These are phyloP conservation scores for Mariannaea sp. DNA, from an alignment of 2,329 filamentous ascomycete species.

Conservation along the genomic window DNA sequence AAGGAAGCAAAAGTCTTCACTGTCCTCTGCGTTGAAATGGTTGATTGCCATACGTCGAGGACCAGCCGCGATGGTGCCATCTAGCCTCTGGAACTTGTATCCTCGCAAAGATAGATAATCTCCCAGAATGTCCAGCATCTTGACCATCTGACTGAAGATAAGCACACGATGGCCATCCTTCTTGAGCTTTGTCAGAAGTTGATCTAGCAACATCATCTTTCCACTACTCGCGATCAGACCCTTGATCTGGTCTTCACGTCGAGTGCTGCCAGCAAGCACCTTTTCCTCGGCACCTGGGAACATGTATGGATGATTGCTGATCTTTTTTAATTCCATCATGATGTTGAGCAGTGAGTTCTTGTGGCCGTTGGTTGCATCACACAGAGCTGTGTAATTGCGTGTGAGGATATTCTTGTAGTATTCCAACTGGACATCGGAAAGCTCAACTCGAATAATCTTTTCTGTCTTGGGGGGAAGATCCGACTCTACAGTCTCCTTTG, in stretches of 20 bases:
- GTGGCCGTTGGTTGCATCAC: slow-evolving; percentile 85
- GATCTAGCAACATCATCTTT: slow-evolving; percentile 99
- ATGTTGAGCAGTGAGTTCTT: slow-evolving; percentile 97
- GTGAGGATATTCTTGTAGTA: slow-evolving; percentile 99
- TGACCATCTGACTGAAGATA: slow-evolving; percentile 99
- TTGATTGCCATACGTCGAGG: slow-evolving; percentile 93
- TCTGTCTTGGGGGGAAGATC: slow-evolving; percentile 96
- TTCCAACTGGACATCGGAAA: slow-evolving; percentile 94
- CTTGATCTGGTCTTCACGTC: slow-evolving; percentile 89
- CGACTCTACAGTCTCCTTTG: slow-evolving; percentile 96
- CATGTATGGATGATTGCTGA: slow-evolving; percentile 98
- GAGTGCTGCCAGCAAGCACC: slow-evolving; percentile 77
- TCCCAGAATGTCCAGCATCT: slow-evolving; percentile 94
- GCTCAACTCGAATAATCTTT: slow-evolving; percentile 97
- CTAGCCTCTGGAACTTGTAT: slow-evolving; percentile 93
- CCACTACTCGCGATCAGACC: slow-evolving; percentile 95
- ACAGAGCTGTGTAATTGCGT: slow-evolving; percentile 91
- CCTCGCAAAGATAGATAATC: slow-evolving; percentile 92
- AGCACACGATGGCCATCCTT: slow-evolving; percentile 93
- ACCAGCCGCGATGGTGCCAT: slow-evolving; percentile 90
- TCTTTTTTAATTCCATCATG: slow-evolving; percentile 99
- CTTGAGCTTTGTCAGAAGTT: slow-evolving; percentile 90
- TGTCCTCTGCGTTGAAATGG: slow-evolving; percentile 96
- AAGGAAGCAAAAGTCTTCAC: slow-evolving; percentile 94
- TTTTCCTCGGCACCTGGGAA: slow-evolving; percentile 92